Conservation (phyloP, 2,329 filamentous ascomycete genomes). For the Lithohypha guttulata region DNA sequence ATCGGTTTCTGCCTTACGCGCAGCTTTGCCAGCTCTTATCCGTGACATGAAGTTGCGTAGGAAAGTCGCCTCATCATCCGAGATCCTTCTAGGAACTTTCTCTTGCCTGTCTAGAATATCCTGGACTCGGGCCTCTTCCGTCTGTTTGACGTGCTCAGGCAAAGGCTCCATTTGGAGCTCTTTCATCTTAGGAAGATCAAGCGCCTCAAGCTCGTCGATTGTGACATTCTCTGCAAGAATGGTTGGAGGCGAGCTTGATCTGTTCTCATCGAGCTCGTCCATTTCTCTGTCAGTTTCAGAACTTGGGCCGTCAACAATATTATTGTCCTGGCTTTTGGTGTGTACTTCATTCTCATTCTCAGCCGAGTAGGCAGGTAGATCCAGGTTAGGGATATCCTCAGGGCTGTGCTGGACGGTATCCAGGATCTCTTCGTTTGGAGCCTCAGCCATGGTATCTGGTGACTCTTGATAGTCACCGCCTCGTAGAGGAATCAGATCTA, state of each 20-base stretch:
- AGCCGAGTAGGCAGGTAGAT: no score
- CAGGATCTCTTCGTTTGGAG: no score
- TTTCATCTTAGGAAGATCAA: not conserved
- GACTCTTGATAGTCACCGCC: no score
- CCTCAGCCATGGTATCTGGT: no score
- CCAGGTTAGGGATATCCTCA: no score
- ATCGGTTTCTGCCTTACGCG: not conserved
- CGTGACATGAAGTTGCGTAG: constrained; percentile 20
- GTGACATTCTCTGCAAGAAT: not conserved
- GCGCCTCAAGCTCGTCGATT: not conserved
- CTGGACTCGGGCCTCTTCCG: not conserved
- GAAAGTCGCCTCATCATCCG: constrained; percentile 21
- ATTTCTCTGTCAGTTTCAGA: not conserved
- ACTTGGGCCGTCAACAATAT: not conserved
- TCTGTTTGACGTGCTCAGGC: not conserved
- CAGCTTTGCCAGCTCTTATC: constrained; percentile 12
- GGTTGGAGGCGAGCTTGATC: constrained; percentile 1
- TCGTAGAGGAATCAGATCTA: no score
- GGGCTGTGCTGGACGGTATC: no score
- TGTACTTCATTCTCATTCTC: no score
- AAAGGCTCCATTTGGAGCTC: not conserved
- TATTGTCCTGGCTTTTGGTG: not conserved
- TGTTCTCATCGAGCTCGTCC: not conserved
- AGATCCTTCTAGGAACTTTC: not conserved
- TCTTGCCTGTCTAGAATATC: not conserved